Base-by-base conservation (phyloP, 2,329 filamentous ascomycete genomes). In the Diaporthe velutina region DNA sequence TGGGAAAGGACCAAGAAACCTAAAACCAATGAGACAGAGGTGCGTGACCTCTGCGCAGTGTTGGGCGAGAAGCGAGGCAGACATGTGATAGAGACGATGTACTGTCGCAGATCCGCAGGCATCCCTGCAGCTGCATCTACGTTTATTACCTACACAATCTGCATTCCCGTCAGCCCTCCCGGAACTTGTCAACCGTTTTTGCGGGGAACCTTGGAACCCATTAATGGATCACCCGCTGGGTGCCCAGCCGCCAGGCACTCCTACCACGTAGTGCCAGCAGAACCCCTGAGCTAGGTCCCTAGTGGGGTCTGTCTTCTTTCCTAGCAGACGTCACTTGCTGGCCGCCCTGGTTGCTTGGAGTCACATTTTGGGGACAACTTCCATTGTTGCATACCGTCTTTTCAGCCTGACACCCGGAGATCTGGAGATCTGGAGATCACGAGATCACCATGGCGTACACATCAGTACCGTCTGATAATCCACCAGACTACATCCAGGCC, bases 401-500 rank as follows among this genome's bases (percentile, higher is more conserved):
- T 50, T 54, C 48, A 74, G 48, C 61, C 50, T 58, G 52, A 74
- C n/a, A 33, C 54, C 68, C 45, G 48, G 50, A 54, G 30, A 68
- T 38, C 42, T 19, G 25, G 48, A 64, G n/a, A 4, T 58, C 68
- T 52, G 48, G 50, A 54, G 30, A 68, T 38, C 42, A 22, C 33
- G 48, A 64, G n/a, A 4, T 64, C 61, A 57, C 70, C 50, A 76
- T 76, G 75, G 75, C 76, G 57, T 77, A 74, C 25, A 60, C 73
- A 40, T 71, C 73, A 7, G 73, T 78, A 33, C 81, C 81, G 22
- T 77, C 79, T 50, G 86, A 88, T 42, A 83, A 86, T 28, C 86
- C 87, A 42, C 86, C 88, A 5, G 83, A 86, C 73, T 88, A 90
- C 80, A 81, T 83, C 57, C 82, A 85, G 72, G 81, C 85, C 13